A percentile compares a stretch with the other conserved stretches of the same genome.
These are phyloP conservation scores for Debaryomyces sp. DNA, from an alignment of 1,139 yeast genomes.

Conservation along the genomic window DNA sequence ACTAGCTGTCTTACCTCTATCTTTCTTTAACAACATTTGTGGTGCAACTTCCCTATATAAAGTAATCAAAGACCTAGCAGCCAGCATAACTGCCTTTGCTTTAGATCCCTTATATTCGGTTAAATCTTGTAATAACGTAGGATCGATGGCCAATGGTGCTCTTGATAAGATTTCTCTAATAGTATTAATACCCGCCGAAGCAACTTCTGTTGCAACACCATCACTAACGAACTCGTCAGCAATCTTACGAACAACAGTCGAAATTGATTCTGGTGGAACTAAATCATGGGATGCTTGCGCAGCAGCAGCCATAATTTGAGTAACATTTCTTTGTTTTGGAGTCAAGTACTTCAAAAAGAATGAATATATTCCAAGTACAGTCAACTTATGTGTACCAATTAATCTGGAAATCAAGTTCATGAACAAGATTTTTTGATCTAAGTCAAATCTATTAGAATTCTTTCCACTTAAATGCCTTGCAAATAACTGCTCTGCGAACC, in stretches of 20 bases:
- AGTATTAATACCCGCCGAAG: conserved; percentile 95
- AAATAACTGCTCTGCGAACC: conserved; percentile 87
- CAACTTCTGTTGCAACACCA: conserved; percentile 97
- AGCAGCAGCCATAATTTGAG: conserved; percentile 93
- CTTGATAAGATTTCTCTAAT: conserved; percentile 90
- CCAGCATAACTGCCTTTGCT: conserved; percentile 90
- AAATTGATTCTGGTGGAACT: conserved; percentile 91
- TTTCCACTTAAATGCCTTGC: conserved; percentile 71
- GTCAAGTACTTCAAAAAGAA: conserved; percentile 86
- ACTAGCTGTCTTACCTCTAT: conserved; percentile 89
- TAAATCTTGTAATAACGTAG: conserved; percentile 82
- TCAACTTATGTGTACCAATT: conserved; percentile 92
- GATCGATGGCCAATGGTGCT: conserved; percentile 92
- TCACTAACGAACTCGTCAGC: conserved; percentile 98
- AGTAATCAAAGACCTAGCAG: conserved; percentile 86
- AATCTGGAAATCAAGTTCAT: conserved; percentile 86
- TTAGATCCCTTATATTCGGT: conserved; percentile 91
- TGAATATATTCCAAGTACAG: conserved; percentile 86
- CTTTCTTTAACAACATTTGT: conserved; percentile 85
- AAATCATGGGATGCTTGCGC: conserved; percentile 97
- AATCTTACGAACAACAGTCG: conserved; percentile 79
- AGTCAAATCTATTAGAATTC: conserved; percentile 64
- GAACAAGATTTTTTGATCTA: conserved; percentile 87
- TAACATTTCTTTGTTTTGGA: conserved; percentile 91
- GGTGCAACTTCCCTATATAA: conserved; percentile 95